Conservation (phyloP, 306 rosid species). For the Prunus fruticosa region DNA sequence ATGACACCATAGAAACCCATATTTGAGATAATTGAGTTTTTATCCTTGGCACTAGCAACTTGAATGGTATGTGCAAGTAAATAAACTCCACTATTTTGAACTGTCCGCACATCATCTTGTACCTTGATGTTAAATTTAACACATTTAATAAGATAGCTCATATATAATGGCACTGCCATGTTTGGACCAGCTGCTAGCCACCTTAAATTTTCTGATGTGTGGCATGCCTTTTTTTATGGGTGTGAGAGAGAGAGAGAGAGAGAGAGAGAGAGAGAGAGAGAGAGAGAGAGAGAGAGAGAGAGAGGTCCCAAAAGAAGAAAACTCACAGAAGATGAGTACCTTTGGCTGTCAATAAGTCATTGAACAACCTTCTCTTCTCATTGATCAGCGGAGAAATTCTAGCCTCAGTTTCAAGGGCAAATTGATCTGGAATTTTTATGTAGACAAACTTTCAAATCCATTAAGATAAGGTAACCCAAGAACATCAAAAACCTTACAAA, state of each 20-base stretch:
- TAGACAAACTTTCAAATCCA: slow-evolving; percentile 25
- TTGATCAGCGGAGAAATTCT: slow-evolving; percentile 75
- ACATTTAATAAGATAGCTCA: too few species aligned
- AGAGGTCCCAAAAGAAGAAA: slow-evolving; percentile 17
- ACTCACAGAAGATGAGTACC: slow-evolving; percentile 48
- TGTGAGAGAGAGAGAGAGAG: background rate
- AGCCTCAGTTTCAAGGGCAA: slow-evolving; percentile 78
- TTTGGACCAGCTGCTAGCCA: too few species aligned
- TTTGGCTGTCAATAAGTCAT: slow-evolving; percentile 94
- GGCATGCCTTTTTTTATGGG: background rate
- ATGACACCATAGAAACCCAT: too few species aligned
- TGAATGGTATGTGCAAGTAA: too few species aligned
- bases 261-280: background rate
- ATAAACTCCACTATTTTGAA: too few species aligned
- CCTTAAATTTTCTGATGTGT: background rate
- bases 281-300: slow-evolving; percentile 17
- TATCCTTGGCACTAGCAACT: too few species aligned
- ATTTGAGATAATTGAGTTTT: too few species aligned
- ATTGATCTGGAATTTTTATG: slow-evolving; percentile 61
- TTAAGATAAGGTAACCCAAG: slow-evolving; percentile 19
- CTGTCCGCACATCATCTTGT: too few species aligned
- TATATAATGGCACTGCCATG: too few species aligned
- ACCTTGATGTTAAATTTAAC: too few species aligned
- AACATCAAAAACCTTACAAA: slow-evolving; percentile 3
- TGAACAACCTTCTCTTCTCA: slow-evolving; percentile 89